Percentiles rank a stretch among this genome's conserved stretches.
phyloP scores from a whole-genome alignment of 1,284 basidiomycete species.

The Xerocomus minutiporus region DNA sequence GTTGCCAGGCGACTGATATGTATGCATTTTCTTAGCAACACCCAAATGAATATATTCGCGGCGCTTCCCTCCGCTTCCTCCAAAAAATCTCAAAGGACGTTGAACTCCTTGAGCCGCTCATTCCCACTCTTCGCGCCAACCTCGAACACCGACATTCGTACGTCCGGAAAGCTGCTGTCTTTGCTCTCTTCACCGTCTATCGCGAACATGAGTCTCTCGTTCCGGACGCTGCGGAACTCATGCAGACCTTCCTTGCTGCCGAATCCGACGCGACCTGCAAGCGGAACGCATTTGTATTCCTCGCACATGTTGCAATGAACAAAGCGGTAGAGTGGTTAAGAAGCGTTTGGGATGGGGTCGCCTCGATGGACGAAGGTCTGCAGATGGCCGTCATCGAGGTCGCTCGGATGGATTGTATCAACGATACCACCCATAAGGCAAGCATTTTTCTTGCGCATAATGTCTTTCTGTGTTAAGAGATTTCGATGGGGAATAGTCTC shows the following conservation, averaged over 20 bases:
- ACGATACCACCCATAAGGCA: slow-evolving; percentile 76
- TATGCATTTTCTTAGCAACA: slow-evolving; percentile 68
- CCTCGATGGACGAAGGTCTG: slow-evolving; percentile 85
- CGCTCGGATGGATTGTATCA: slow-evolving; percentile 87
- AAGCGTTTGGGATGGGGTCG: slow-evolving; percentile 81
- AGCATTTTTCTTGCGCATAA: slow-evolving; percentile 26
- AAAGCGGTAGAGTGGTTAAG: slow-evolving; percentile 92
- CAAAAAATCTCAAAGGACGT: slow-evolving; percentile 93
- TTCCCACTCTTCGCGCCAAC: slow-evolving; percentile 90
- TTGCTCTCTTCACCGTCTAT: slow-evolving; percentile 93
- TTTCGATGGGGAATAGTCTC: slow-evolving; percentile 47
- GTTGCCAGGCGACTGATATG: neutral
- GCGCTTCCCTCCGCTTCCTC: slow-evolving; percentile 92
- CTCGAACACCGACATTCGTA: slow-evolving; percentile 98
- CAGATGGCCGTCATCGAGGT: slow-evolving; percentile 97
- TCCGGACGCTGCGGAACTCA: slow-evolving; percentile 94
- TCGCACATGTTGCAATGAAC: slow-evolving; percentile 83
- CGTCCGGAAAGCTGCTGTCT: slow-evolving; percentile 98
- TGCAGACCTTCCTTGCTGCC: slow-evolving; percentile 96
- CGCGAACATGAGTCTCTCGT: slow-evolving; percentile 93
- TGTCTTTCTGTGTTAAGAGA: slow-evolving; percentile 7
- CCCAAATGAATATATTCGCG: slow-evolving; percentile 99
- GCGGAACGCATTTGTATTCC: slow-evolving; percentile 94
- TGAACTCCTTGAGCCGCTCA: slow-evolving; percentile 93
- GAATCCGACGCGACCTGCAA: slow-evolving; percentile 97